Evolutionary conservation across 768 basidiomycete species (phyloP).

Genomic region (Jaapia argillacea): DNA sequence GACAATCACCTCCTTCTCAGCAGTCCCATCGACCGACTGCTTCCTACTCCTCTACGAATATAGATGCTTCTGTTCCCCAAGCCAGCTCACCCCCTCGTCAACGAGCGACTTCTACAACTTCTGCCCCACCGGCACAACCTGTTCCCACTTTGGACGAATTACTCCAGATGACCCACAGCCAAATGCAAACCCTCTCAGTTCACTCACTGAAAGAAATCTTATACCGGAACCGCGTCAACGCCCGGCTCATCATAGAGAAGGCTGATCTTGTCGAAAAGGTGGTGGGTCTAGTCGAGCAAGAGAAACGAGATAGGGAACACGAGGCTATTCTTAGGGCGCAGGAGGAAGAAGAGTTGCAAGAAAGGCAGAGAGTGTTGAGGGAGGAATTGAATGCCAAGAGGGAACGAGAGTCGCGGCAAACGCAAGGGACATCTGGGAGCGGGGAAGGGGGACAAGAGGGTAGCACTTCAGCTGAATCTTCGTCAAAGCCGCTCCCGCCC

Average conservation of each 20-base stretch:
- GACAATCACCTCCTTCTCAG: not conserved
- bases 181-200: constrained; percentile 55
- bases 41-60: too few relatives aligned
- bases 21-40: not conserved
- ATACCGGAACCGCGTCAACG: constrained; percentile 67
- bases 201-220: constrained; percentile 69
- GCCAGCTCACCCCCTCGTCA: constrained; percentile 20
- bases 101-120: constrained; percentile 15
- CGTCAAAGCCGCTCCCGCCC: constrained; percentile 19
- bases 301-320: constrained; percentile 42
- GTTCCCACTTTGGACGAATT: constrained; percentile 60
- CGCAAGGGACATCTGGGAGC: constrained; percentile 11
- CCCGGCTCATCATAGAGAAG: constrained; percentile 74
- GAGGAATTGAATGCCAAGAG: constrained; percentile 13
- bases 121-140: constrained; percentile 25
- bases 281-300: constrained; percentile 49
- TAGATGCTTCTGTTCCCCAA: not conserved
- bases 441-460: constrained; percentile 13
- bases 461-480: constrained; percentile 7
- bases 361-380: constrained; percentile 9
- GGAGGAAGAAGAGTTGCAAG: constrained; percentile 13
- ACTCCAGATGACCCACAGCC: constrained; percentile 46
- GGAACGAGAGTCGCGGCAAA: constrained; percentile 17
- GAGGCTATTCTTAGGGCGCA: constrained; percentile 27
- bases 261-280: constrained; percentile 72